Percentiles rank a stretch among this genome's conserved stretches.
Conservation (phyloP, 768 basidiomycete genomes). For the Tephrocybe sp. region DNA sequence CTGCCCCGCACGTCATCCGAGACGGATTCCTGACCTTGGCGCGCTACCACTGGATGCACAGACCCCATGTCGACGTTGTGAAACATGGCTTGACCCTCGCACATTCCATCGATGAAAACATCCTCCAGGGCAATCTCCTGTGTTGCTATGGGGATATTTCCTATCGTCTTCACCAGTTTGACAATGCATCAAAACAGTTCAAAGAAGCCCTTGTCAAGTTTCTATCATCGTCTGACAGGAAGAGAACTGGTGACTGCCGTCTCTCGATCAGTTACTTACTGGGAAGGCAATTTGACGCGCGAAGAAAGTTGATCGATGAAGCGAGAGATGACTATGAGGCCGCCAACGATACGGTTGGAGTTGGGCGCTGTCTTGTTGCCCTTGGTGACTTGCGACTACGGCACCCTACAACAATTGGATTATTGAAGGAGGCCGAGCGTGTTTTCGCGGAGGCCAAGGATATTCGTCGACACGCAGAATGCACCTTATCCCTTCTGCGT, state of each 20-base stretch:
- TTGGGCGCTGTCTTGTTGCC: not conserved
- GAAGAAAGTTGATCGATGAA: not conserved
- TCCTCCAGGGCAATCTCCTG: not conserved
- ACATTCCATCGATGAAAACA: not conserved
- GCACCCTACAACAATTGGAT: not conserved
- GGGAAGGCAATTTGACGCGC: not conserved
- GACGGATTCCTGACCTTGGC: conserved; percentile 17
- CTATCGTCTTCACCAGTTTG: not conserved
- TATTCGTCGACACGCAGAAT: not conserved
- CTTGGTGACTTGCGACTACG: not conserved
- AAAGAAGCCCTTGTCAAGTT: not conserved
- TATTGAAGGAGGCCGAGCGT: not conserved
- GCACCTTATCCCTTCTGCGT: not conserved
- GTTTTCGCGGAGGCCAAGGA: not conserved
- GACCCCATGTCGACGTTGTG: not conserved
- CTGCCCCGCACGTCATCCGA: not conserved
- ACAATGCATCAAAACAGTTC: not conserved
- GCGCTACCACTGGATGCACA: conserved; percentile 14
- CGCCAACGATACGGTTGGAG: not conserved
- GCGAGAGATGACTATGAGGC: not conserved
- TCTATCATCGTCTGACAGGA: not conserved
- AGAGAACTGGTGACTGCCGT: not conserved
- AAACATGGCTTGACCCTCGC: not conserved
- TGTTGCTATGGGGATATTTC: not conserved
- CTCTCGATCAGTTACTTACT: not conserved